Evolutionary conservation across 1,284 basidiomycete genomes (phyloP).

Genomic region (Cutaneotrichosporon cyanovorans): DNA sequence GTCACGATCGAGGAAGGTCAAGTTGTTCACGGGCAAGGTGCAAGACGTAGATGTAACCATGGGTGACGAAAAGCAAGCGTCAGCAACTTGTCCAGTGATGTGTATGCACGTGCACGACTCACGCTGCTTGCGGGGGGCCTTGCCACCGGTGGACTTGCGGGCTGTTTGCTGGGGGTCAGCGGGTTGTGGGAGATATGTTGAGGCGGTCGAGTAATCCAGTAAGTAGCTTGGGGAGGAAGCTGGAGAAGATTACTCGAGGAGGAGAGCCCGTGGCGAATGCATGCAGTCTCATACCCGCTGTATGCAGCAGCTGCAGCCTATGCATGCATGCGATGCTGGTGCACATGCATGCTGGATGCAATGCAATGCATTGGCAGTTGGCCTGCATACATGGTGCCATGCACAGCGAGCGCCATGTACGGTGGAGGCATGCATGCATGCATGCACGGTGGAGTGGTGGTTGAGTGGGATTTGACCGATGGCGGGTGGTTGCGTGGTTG

Average conservation of each 20-base stretch:
- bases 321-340: background rate
- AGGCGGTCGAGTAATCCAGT: background rate
- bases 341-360: slow-evolving; percentile 2
- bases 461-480: background rate
- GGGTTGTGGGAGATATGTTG: background rate
- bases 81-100: slow-evolving; percentile 1
- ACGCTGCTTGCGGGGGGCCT: slow-evolving; percentile 53
- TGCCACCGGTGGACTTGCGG: slow-evolving; percentile 58
- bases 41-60: no score
- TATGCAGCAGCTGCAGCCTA: background rate
- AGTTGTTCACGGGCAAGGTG: no score
- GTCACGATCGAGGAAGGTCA: no score
- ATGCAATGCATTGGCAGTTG: no score
- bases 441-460: slow-evolving; percentile 5
- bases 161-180: slow-evolving; percentile 53
- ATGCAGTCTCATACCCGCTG: no score
- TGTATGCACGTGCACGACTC: slow-evolving; percentile 15
- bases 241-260: background rate
- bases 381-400: no score
- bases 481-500: background rate
- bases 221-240: background rate
- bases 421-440: background rate
- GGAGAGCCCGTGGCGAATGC: background rate
- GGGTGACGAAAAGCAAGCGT: slow-evolving; percentile 5
- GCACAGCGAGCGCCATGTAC: background rate